These are phyloP conservation scores for Eucalyptus regnans DNA, from an alignment of 345 rosid genomes.

Conservation along the genomic window DNA sequence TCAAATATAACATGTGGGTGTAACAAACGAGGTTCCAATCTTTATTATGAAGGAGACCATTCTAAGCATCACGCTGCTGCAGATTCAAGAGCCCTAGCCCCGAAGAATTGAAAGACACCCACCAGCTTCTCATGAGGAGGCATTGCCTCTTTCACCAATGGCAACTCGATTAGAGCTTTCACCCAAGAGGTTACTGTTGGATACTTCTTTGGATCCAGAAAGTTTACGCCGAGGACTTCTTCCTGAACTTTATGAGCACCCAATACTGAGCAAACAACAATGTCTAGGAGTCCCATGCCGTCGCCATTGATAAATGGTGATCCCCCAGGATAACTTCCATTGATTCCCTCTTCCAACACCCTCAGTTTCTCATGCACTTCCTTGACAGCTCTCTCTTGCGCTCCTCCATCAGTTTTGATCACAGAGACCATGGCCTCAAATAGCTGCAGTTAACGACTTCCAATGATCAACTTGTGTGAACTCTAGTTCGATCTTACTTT, in stretches of 20 bases:
- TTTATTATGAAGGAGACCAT: not conserved
- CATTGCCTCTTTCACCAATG: constrained; percentile 5
- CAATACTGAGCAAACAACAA: constrained; percentile 8
- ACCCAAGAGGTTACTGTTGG: constrained; percentile 10
- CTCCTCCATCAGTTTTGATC: constrained; percentile 11
- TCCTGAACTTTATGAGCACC: constrained; percentile 2
- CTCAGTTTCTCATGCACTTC: constrained; percentile 15
- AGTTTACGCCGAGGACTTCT: constrained; percentile 5
- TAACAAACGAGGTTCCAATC: not conserved
- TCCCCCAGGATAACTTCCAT: not conserved
- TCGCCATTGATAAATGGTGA: not conserved
- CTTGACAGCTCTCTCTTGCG: constrained; percentile 9
- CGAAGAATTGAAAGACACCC: not conserved
- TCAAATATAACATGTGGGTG: not conserved
- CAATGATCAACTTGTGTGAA: not conserved
- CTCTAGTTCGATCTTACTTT: not conserved
- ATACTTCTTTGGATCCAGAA: constrained; percentile 5
- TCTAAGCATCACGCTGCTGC: not conserved
- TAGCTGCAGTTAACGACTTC: constrained; percentile 2
- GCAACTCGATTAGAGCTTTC: constrained; percentile 4
- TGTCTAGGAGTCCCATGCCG: constrained; percentile 18
- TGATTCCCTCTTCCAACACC: constrained; percentile 23
- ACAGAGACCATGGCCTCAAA: not conserved
- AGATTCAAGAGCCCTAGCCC: not conserved
- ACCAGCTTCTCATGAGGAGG: constrained; percentile 6